Evolutionary conservation across 2,329 filamentous ascomycete genomes (phyloP).

Genomic region (Neonectria ditissima): DNA sequence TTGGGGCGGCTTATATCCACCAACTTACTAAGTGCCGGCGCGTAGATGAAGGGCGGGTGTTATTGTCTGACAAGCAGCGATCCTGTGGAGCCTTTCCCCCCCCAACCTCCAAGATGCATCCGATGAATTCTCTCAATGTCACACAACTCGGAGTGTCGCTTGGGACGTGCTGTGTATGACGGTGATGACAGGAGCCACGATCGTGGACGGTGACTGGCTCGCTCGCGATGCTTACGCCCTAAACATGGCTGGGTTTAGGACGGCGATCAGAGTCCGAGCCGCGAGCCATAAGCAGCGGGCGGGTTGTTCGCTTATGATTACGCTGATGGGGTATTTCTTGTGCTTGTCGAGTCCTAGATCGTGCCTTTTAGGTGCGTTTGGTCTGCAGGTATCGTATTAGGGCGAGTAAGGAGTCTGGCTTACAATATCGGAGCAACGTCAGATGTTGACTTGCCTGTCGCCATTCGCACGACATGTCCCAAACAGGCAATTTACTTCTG

Average conservation of each 20-base stretch:
- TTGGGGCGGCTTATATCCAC: constrained; percentile 1
- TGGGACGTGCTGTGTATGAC: neutral
- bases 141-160: too few relatives aligned
- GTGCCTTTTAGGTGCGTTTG: neutral
- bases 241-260: neutral
- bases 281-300: constrained; percentile 5
- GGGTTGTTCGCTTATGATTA: constrained; percentile 2
- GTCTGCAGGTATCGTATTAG: neutral
- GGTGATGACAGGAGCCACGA: constrained; percentile 5
- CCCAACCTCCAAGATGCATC: neutral
- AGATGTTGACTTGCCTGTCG: constrained; percentile 8
- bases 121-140: neutral
- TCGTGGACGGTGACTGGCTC: neutral
- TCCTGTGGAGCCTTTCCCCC: neutral
- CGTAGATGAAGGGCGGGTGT: neutral
- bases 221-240: constrained; percentile 2
- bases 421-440: constrained; percentile 2
- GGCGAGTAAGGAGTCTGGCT: neutral
- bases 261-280: neutral
- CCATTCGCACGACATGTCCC: constrained; percentile 10
- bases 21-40: neutral
- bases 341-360: neutral
- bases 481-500: neutral
- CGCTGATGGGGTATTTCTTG: constrained; percentile 14
- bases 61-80: constrained; percentile 6